A percentile compares a stretch with the other conserved stretches of the same genome.
Evolutionary conservation across 2,329 filamentous ascomycete genomes (phyloP).

Genomic region (Sporothrix schenckii): DNA sequence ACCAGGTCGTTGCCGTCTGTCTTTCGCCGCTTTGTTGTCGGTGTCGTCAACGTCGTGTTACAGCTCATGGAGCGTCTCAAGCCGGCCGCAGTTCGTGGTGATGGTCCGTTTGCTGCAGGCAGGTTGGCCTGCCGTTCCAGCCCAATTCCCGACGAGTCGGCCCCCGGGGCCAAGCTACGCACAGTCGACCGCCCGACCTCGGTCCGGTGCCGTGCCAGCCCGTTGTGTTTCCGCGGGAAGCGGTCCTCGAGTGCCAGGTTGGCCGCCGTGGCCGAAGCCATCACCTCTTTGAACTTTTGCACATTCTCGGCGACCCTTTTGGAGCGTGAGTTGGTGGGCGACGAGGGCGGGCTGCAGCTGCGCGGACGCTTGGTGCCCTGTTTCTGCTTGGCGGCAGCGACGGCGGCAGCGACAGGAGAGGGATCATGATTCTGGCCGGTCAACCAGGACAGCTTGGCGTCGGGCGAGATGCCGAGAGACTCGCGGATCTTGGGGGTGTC

Average conservation of each 20-base stretch:
- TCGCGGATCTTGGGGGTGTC: conserved; percentile 44
- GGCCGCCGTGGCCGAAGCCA: conserved; percentile 66
- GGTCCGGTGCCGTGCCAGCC: conserved; percentile 42
- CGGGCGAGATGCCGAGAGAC: conserved; percentile 57
- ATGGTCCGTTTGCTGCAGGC: conserved; percentile 41
- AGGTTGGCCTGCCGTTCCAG: background rate
- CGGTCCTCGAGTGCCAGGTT: conserved; percentile 8
- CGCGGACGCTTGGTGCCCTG: conserved; percentile 67
- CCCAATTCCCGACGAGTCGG: background rate
- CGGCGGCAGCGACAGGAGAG: conserved; percentile 46
- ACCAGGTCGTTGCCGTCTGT: conserved; percentile 49
- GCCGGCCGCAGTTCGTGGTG: conserved; percentile 25
- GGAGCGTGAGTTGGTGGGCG: conserved; percentile 58
- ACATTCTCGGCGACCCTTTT: conserved; percentile 58
- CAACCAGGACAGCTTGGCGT: conserved; percentile 65
- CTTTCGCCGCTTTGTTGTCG: conserved; percentile 61
- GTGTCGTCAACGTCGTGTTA: conserved; percentile 64
- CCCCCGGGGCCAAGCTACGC: background rate
- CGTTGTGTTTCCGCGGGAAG: conserved; percentile 39
- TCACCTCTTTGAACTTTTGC: conserved; percentile 58
- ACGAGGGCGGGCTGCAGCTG: conserved; percentile 73
- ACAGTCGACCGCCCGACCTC: conserved; percentile 22
- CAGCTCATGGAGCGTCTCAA: conserved; percentile 70
- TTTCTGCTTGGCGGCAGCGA: conserved; percentile 8
- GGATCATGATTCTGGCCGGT: conserved; percentile 50